These are phyloP conservation scores for Lathyrus aphaca DNA, from an alignment of 306 rosid genomes.

Conservation along the genomic window DNA sequence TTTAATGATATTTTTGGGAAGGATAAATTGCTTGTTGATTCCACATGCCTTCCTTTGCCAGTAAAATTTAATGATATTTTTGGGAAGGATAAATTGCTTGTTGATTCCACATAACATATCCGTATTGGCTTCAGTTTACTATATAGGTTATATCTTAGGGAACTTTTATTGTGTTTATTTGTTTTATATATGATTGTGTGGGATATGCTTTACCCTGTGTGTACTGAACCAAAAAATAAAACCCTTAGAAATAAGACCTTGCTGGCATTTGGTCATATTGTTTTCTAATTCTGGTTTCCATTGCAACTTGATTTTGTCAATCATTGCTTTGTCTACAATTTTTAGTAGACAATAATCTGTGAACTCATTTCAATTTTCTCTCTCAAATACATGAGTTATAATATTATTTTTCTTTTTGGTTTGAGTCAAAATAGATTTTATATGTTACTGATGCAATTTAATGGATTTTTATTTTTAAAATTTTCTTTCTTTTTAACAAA, in stretches of 20 bases:
- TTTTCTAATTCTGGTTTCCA: not conserved
- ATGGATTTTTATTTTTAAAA: too few species aligned
- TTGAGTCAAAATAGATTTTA: too few species aligned
- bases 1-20: slow-evolving; percentile 29
- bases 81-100: slow-evolving; percentile 29
- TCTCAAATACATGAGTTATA: too few species aligned
- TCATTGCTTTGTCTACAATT: too few species aligned
- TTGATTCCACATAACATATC: slow-evolving; percentile 32
- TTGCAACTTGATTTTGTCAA: too few species aligned
- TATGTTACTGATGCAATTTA: too few species aligned
- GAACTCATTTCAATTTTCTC: too few species aligned
- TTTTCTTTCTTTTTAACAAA: too few species aligned
- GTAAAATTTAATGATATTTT: slow-evolving; percentile 51
- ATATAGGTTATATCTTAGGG: slow-evolving; percentile 4
- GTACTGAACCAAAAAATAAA: not conserved
- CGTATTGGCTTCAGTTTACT: not conserved
- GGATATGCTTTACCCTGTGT: not conserved
- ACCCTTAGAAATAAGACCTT: not conserved
- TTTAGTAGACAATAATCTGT: too few species aligned
- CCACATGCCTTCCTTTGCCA: too few species aligned
- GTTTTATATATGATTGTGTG: not conserved
- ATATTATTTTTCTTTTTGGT: too few species aligned
- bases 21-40: slow-evolving; percentile 33
- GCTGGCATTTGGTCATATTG: not conserved
- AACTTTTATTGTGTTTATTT: not conserved